phyloP scores from a whole-genome alignment of 139 green algal species.

The Tetradesmus obliquus region DNA sequence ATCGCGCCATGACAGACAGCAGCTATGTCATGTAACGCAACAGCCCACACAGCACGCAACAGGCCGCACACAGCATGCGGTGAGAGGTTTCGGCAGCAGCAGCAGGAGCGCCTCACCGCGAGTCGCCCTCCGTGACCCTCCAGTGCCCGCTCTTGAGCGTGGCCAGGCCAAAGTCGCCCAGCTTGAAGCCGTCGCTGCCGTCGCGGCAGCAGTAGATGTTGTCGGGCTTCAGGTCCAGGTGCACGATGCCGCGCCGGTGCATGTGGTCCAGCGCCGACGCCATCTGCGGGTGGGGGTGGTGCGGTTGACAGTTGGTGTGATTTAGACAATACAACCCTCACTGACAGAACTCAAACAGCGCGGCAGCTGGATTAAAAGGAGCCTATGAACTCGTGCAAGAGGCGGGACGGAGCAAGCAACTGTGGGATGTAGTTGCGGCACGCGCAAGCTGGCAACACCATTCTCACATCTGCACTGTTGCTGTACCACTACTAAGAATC shows the following conservation, averaged over 20 bases:
- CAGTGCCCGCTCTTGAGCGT: constrained; percentile 54
- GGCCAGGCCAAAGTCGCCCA: constrained; percentile 95
- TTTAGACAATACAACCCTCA: too few relatives aligned
- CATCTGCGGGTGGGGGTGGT: constrained; percentile 58
- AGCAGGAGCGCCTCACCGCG: constrained; percentile 55
- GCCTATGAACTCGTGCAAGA: too few relatives aligned
- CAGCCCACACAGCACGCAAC: background rate
- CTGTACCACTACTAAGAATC: too few relatives aligned
- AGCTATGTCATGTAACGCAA: background rate
- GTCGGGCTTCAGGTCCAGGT: constrained; percentile 97
- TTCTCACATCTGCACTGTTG: too few relatives aligned
- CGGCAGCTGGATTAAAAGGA: too few relatives aligned
- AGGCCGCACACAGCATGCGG: background rate
- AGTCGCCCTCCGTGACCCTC: constrained; percentile 80
- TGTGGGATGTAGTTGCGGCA: too few relatives aligned
- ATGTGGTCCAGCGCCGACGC: constrained; percentile 82
- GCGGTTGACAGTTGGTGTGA: background rate
- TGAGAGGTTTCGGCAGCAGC: background rate
- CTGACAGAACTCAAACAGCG: too few relatives aligned
- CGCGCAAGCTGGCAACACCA: too few relatives aligned
- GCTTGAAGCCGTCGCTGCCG: constrained; percentile 75
- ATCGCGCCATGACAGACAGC: background rate
- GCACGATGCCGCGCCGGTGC: constrained; percentile 84
- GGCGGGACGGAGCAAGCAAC: too few relatives aligned
- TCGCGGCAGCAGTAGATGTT: constrained; percentile 82